Evolutionary conservation across 2,329 filamentous ascomycete species (phyloP).

Genomic region (Fusarium sp.): DNA sequence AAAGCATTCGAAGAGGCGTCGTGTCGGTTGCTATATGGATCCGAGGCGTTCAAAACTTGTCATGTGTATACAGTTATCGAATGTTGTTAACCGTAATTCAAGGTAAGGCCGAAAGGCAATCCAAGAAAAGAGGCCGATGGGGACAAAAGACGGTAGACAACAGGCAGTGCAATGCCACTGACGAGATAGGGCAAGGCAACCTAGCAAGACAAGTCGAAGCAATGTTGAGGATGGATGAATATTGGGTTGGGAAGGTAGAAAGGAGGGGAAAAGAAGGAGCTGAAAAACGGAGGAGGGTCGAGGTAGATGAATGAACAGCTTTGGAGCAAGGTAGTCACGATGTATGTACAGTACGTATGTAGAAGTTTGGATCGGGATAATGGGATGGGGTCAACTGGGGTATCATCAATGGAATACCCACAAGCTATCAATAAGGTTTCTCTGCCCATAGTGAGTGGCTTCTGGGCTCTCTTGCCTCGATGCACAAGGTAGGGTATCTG

Average conservation of each 20-base stretch:
- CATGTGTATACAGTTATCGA: slow-evolving; percentile 2
- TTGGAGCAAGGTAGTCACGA: slow-evolving; percentile 32
- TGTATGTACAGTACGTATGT: slow-evolving; percentile 22
- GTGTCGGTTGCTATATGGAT: not conserved
- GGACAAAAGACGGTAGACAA: not conserved
- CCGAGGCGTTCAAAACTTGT: slow-evolving; percentile 11
- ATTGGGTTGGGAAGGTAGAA: slow-evolving; percentile 17
- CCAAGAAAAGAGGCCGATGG: not conserved
- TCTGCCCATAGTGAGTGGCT: slow-evolving; percentile 37
- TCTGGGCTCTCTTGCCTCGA: slow-evolving; percentile 42
- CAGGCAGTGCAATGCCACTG: slow-evolving; percentile 3
- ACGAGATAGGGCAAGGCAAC: not conserved
- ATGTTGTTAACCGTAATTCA: not conserved
- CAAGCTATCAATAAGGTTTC: slow-evolving; percentile 46
- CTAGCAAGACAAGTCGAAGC: not conserved
- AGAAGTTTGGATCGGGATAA: slow-evolving; percentile 40
- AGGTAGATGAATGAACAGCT: slow-evolving; percentile 37
- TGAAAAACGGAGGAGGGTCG: slow-evolving; percentile 29
- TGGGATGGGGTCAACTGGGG: slow-evolving; percentile 34
- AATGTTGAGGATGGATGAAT: not conserved
- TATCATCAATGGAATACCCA: slow-evolving; percentile 41
- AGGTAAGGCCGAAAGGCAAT: not conserved
- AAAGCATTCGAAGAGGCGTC: not conserved
- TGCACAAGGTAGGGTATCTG: slow-evolving; percentile 13
- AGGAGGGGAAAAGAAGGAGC: slow-evolving; percentile 11